Conservation (phyloP, 2,329 filamentous ascomycete genomes). For the Penicillium sp. region DNA sequence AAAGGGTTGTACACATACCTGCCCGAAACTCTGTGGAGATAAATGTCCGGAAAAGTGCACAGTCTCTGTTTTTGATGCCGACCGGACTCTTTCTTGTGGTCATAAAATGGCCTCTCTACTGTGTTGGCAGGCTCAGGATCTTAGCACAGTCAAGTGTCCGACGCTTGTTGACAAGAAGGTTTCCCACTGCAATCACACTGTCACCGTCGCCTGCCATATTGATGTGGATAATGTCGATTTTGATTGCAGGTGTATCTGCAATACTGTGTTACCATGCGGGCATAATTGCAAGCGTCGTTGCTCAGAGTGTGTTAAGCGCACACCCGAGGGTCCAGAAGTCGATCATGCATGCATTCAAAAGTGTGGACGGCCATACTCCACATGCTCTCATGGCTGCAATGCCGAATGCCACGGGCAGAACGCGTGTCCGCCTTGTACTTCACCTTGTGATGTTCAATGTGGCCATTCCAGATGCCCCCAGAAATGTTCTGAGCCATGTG, state of each 20-base stretch:
- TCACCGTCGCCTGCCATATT: conserved; percentile 51
- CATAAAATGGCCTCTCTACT: conserved; percentile 30
- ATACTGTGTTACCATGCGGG: conserved; percentile 53
- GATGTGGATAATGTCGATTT: conserved; percentile 47
- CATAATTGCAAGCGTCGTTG: conserved; percentile 58
- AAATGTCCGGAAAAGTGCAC: conserved; percentile 38
- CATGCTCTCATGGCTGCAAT: conserved; percentile 59
- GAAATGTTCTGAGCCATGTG: conserved; percentile 60
- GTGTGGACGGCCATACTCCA: conserved; percentile 54
- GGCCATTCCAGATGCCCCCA: conserved; percentile 57
- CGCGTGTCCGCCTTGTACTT: conserved; percentile 29
- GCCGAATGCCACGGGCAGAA: conserved; percentile 51
- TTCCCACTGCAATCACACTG: conserved; percentile 56
- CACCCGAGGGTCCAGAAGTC: conserved; percentile 28
- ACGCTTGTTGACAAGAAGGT: conserved; percentile 49
- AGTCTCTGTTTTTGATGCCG: conserved; percentile 27
- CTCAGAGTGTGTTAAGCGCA: conserved; percentile 45
- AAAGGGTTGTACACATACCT: conserved; percentile 45
- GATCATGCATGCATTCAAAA: conserved; percentile 48
- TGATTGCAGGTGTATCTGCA: conserved; percentile 53
- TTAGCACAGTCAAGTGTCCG: conserved; percentile 50
- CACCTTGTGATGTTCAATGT: conserved; percentile 57
- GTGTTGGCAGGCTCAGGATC: conserved; percentile 47
- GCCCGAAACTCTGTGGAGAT: conserved; percentile 43
- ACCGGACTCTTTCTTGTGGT: conserved; percentile 27